Evolutionary conservation across 768 basidiomycete genomes (phyloP), one percentile per base, ranked within the genome.

Genomic region (Boletus rubroflammeus): DNA sequence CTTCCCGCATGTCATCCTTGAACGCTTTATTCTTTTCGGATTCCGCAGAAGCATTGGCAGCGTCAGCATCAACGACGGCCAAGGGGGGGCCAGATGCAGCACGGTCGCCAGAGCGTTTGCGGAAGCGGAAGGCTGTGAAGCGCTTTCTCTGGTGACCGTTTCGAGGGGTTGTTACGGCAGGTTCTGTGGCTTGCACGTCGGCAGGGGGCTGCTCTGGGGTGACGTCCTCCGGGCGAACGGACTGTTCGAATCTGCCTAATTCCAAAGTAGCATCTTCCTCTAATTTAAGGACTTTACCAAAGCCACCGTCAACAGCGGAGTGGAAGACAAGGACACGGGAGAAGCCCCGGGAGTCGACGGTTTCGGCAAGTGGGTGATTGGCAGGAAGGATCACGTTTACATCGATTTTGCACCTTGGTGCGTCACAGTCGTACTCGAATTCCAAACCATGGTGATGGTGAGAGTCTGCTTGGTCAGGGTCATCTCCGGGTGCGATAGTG

Each of bases 371-470:
- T 7, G 81, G 83, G 56, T 88, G 83, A 29, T 79, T 76, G 26
- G 85, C 79, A 5, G 86, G 79, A 0, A 92, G 75, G 32, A 90
- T 75, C 44, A 93, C 85, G 57, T 90, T 80, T 19, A 97, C 81
- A 35, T 85, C 83, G 54, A 97, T 84, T 21, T 80, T 81, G 63
- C 92, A 93, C 62, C 86, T 88, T 8, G 93, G 87, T 0, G 93
- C 85, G 54, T 93, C 91, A 58, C 90, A 91, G 67, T 98, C 94
- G 69, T 89, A 98, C 67, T 90, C 86, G 70, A 97, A 98, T 66
- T 93, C 92, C 55, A 96, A 77, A 17, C 85, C 83, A 62, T 93
- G 90, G 47, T 84, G 83, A 45, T 84, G 83, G 35, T 79, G 78
- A 19, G 76, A 75, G 54, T 81, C 76, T 19, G 68, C 59, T 35